Evolutionary conservation across 495 filamentous ascomycete genomes (phyloP).

Genomic region (Platismatia glauca): DNA sequence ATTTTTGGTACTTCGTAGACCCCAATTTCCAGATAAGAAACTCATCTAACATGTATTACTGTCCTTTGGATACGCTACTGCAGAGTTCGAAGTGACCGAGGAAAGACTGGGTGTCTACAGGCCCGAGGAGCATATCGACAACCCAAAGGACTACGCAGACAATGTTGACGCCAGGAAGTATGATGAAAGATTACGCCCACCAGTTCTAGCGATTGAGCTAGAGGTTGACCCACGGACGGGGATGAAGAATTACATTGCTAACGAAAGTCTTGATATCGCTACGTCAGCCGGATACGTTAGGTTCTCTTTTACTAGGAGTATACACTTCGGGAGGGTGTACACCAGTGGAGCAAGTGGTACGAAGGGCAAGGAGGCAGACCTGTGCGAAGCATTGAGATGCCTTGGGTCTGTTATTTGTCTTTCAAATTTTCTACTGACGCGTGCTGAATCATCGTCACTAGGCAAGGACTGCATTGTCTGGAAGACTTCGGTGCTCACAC

Average conservation of each 20-base stretch:
- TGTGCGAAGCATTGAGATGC: constrained; percentile 81
- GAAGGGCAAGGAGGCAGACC: constrained; percentile 70
- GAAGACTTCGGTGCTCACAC: constrained; percentile 95
- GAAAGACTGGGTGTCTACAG: constrained; percentile 74
- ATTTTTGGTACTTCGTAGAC: background rate
- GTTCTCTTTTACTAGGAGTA: constrained; percentile 70
- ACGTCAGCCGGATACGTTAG: constrained; percentile 87
- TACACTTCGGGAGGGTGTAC: constrained; percentile 85
- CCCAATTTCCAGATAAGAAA: background rate
- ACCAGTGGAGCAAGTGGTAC: constrained; percentile 54
- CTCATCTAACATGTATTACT: constrained; percentile 20
- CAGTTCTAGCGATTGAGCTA: constrained; percentile 64
- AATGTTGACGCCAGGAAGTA: constrained; percentile 74
- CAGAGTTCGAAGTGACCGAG: constrained; percentile 90
- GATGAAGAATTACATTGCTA: constrained; percentile 99
- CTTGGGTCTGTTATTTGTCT: constrained; percentile 42
- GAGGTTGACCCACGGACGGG: constrained; percentile 76
- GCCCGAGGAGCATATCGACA: constrained; percentile 91
- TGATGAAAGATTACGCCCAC: constrained; percentile 73
- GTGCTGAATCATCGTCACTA: background rate
- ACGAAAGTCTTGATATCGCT: constrained; percentile 73
- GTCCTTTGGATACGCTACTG: constrained; percentile 88
- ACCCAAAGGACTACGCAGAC: constrained; percentile 86
- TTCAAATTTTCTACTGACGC: background rate
- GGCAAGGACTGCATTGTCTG: constrained; percentile 79